Evolutionary conservation across 73 alveolate genomes (phyloP).

Genomic region (Tetrahymena elliotti): DNA sequence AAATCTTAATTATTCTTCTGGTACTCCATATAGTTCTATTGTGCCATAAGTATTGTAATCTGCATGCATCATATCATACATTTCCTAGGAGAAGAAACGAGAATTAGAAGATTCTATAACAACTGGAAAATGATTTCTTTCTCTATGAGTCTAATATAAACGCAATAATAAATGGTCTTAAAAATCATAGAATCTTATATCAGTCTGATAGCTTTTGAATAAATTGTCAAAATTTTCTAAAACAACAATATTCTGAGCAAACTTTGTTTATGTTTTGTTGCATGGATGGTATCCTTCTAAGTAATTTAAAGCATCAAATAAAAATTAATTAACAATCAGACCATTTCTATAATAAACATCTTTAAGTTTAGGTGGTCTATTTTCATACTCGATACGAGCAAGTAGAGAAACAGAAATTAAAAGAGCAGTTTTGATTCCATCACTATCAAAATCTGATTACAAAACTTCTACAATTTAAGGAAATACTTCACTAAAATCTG

Average conservation of each 20-base stretch:
- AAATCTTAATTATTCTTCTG: background rate
- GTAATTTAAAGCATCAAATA: background rate
- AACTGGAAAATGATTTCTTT: slow-evolving; percentile 21
- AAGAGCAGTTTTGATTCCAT: background rate
- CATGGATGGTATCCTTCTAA: background rate
- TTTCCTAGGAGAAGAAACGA: slow-evolving; percentile 4
- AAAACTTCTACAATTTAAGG: background rate
- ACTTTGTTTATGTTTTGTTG: background rate
- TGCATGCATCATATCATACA: slow-evolving; percentile 39
- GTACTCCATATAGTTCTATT: background rate
- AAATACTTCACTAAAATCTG: background rate
- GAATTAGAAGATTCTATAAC: slow-evolving; percentile 11
- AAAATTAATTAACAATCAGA: background rate
- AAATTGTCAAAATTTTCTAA: slow-evolving; percentile 15
- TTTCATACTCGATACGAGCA: background rate
- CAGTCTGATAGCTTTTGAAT: slow-evolving; percentile 12
- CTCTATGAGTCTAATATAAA: background rate
- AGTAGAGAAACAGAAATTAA: background rate
- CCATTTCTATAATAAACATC: background rate
- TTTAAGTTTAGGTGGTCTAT: background rate
- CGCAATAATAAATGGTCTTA: slow-evolving; percentile 22
- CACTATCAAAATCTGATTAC: background rate
- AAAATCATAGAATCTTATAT: slow-evolving; percentile 11
- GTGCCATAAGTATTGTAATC: slow-evolving; percentile 5
- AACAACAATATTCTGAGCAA: slow-evolving; percentile 4